Conservation (phyloP, 176 grass and related monocot genomes). For the Phyllostachys edulis region DNA sequence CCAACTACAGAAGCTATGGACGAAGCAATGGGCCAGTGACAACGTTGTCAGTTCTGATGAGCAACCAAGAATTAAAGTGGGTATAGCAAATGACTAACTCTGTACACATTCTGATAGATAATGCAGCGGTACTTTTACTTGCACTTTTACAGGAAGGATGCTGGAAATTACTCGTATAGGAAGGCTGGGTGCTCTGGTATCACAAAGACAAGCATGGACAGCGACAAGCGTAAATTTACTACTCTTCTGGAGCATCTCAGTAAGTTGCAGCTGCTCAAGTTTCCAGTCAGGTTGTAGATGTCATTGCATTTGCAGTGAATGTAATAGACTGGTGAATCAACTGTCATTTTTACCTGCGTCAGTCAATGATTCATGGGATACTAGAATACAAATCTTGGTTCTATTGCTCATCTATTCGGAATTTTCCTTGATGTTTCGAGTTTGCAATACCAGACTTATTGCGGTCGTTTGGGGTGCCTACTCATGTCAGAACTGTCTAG, state of each 20-base stretch:
- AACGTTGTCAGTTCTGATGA: neutral
- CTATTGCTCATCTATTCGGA: neutral
- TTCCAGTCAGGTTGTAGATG: neutral
- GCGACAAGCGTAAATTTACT: neutral
- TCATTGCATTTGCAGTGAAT: neutral
- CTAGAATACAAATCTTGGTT: neutral
- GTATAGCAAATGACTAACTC: neutral
- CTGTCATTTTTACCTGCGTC: neutral
- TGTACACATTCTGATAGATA: neutral
- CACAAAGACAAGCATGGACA: neutral
- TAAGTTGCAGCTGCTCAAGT: slow-evolving; percentile 41
- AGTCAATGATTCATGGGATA: neutral
- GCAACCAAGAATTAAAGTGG: neutral
- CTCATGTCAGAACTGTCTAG: too few species aligned
- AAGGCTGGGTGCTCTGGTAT: neutral
- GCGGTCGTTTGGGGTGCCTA: neutral
- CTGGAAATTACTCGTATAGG: neutral
- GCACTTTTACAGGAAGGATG: neutral
- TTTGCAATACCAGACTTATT: neutral
- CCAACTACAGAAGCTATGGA: neutral
- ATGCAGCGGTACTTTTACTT: neutral
- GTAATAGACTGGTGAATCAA: neutral
- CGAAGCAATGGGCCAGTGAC: neutral
- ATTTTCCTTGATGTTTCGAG: neutral
- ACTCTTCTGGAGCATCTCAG: slow-evolving; percentile 43